Conservation (phyloP, 2,329 filamentous ascomycete species). For the Fusarium nanum region DNA sequence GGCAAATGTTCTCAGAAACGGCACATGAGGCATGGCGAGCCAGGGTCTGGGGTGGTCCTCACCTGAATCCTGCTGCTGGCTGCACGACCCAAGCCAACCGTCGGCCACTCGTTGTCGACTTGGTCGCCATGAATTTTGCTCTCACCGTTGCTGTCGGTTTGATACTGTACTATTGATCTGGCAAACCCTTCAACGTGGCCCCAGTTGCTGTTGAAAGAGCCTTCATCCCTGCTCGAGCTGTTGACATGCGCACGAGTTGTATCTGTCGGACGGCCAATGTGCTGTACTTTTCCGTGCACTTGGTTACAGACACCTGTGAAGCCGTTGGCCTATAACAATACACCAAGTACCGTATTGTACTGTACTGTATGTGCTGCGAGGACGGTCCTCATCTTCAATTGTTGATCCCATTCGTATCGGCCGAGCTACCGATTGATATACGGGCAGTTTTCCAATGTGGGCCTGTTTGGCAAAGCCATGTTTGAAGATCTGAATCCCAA, state of each 20-base stretch:
- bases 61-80: constrained; percentile 47
- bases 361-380: neutral
- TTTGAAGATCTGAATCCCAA: constrained; percentile 26
- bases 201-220: constrained; percentile 41
- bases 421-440: constrained; percentile 3
- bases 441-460: neutral
- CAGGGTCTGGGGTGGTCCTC: constrained; percentile 42
- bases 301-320: constrained; percentile 9
- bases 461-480: constrained; percentile 7
- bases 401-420: constrained; percentile 21
- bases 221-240: constrained; percentile 18
- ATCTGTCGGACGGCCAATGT: constrained; percentile 16
- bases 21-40: constrained; percentile 37
- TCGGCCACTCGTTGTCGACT: constrained; percentile 38
- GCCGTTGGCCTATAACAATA: constrained; percentile 3
- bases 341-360: neutral
- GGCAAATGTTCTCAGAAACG: constrained; percentile 32
- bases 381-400: constrained; percentile 20
- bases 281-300: constrained; percentile 16
- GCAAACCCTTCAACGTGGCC: constrained; percentile 41
- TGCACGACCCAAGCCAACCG: constrained; percentile 46
- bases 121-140: constrained; percentile 38
- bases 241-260: constrained; percentile 28
- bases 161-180: constrained; percentile 39
- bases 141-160: constrained; percentile 47